phyloP scores from a whole-genome alignment of 345 rosid species.

The Psidium friedrichsthalianum region DNA sequence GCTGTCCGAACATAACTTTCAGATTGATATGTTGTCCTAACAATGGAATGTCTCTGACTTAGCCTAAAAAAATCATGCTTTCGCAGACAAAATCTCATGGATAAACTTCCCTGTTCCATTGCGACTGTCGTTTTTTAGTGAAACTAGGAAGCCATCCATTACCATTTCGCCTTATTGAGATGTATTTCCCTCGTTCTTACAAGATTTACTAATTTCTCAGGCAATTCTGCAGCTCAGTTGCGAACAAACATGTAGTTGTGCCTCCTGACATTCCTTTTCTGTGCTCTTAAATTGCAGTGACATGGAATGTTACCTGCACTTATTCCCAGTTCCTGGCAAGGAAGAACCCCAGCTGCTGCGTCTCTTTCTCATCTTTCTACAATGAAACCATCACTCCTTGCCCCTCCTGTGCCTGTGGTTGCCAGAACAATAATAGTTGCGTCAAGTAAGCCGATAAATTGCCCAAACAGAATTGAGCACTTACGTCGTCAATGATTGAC shows the following conservation, averaged over 20 bases:
- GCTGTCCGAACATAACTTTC: neutral
- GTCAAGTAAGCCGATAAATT: constrained; percentile 43
- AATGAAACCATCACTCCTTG: constrained; percentile 72
- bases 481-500: neutral
- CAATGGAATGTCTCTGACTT: neutral
- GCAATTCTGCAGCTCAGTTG: neutral
- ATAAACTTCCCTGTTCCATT: too few species aligned
- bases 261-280: neutral
- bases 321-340: constrained; percentile 78
- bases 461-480: neutral
- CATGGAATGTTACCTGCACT: constrained; percentile 90
- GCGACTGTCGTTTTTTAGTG: too few species aligned
- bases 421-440: constrained; percentile 54
- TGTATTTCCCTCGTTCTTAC: neutral
- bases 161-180: neutral
- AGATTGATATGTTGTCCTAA: neutral
- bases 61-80: neutral
- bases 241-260: neutral
- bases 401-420: constrained; percentile 82
- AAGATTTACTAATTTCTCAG: neutral
- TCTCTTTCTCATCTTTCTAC: constrained; percentile 88
- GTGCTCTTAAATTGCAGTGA: constrained; percentile 38
- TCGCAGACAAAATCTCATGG: too few species aligned
- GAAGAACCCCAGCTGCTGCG: constrained; percentile 73
- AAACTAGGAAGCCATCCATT: neutral